Evolutionary conservation across 805 yeast genomes (phyloP), one percentile per base, ranked within the genome.

Genomic region (Yamadazyma insecticola): DNA sequence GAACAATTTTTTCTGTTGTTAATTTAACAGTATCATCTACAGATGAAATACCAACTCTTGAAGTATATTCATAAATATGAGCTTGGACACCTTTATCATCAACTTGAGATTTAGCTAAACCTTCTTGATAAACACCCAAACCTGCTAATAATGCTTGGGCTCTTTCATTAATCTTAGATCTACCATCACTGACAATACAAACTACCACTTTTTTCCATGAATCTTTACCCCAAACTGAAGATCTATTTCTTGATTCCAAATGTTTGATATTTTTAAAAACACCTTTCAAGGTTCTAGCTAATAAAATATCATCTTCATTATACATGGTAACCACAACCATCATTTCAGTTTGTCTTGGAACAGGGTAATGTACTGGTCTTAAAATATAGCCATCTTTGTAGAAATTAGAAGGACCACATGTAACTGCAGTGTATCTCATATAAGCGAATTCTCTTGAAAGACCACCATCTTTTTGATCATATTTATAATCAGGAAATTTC

Each of bases 341-440:
- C 50, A 78, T 53, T 51, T 78, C 84, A 0, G 83, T 77, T 32
- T 69, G 66, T 21, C 82, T 65, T 8, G 69, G 66, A 30, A 50
- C 51, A 10, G 72, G 74, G 49, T 74, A 75, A 47, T 74, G 74
- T 13, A 65, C 62, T 3, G 75, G 76, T 25, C 84, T 63, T 36
- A 78, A 61, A 26, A 68, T 67, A 53, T 74, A 78, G 5, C 80
- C 80, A 37, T 67, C 68, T 26, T 65, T 55, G 37, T 63, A 63
- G 52, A 78, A 78, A 36, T 78, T 77, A 26, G 77, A 77, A 4
- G 84, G 84, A n/a, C 80, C 82, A 47, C 78, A 72, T 1, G 82
- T 77, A 5, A 78, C 84, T 3, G 84, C 84, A 1, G 70, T 62
- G 50, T 76, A 76, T 41, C 81, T 55, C 76, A 76, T 64, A 44